Evolutionary conservation across 345 rosid genomes (phyloP).

Genomic region (Hypericum androsaemum): DNA sequence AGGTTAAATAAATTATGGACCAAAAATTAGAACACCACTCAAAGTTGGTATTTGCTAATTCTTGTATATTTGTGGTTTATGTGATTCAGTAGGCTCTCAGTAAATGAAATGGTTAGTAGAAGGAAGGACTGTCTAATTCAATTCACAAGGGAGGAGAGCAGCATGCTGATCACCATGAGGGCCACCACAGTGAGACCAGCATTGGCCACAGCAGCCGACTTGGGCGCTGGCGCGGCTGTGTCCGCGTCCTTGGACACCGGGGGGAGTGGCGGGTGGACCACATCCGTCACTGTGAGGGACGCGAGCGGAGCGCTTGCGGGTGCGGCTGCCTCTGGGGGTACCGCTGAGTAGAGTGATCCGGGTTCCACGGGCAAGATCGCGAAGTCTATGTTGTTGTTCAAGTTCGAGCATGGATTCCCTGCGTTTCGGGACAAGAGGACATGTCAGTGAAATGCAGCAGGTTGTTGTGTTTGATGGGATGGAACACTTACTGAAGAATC

Average conservation of each 20-base stretch:
- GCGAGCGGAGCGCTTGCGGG: slow-evolving; percentile 29
- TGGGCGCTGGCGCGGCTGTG: slow-evolving; percentile 2
- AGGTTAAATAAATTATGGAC: no score
- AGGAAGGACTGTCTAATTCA: no score
- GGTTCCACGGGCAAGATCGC: slow-evolving; percentile 44
- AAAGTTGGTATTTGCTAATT: no score
- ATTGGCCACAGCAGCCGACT: slow-evolving; percentile 16
- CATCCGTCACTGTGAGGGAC: slow-evolving; percentile 34
- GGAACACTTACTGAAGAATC: neutral
- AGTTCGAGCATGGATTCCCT: slow-evolving; percentile 59
- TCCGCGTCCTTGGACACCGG: slow-evolving; percentile 26
- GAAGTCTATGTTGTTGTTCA: slow-evolving; percentile 16
- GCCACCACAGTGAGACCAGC: slow-evolving; percentile 28
- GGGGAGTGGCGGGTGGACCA: slow-evolving; percentile 79
- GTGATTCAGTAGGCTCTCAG: no score
- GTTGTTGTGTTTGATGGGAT: neutral
- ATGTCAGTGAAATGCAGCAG: no score
- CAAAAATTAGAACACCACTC: no score
- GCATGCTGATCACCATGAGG: slow-evolving; percentile 15
- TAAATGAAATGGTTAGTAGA: no score
- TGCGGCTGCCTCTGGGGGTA: neutral
- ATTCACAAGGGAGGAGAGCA: slow-evolving; percentile 4
- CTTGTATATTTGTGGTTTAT: no score
- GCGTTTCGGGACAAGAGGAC: slow-evolving; percentile 2
- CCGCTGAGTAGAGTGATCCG: slow-evolving; percentile 29